Conservation (phyloP, 768 basidiomycete genomes). For the Cystofilobasidium macerans region DNA sequence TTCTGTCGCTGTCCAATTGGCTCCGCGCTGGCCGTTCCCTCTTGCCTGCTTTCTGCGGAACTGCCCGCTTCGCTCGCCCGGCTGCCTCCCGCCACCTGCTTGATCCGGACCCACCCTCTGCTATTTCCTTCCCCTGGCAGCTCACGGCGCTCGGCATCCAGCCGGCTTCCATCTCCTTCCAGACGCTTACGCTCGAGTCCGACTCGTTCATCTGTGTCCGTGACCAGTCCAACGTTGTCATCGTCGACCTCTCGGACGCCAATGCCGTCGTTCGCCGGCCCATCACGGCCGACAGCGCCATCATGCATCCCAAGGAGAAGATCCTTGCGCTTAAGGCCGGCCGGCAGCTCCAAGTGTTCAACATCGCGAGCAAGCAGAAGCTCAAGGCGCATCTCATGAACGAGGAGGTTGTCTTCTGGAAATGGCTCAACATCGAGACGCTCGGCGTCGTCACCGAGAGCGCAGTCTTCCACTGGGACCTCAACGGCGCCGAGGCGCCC, state of each 20-base stretch:
- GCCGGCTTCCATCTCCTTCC: slow-evolving; percentile 93
- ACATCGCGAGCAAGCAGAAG: slow-evolving; percentile 94
- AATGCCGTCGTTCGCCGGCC: slow-evolving; percentile 83
- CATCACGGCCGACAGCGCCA: slow-evolving; percentile 96
- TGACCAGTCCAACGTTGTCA: slow-evolving; percentile 95
- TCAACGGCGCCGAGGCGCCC: slow-evolving; percentile 37
- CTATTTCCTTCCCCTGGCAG: slow-evolving; percentile 50
- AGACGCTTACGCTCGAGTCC: slow-evolving; percentile 90
- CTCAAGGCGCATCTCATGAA: slow-evolving; percentile 88
- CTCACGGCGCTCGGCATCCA: slow-evolving; percentile 92
- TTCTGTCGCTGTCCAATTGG: too few species aligned
- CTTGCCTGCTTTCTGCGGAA: too few species aligned
- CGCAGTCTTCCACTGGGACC: slow-evolving; percentile 82
- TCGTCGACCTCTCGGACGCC: slow-evolving; percentile 92
- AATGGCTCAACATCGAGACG: slow-evolving; percentile 84
- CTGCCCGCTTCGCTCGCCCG: too few species aligned
- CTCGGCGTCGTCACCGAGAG: slow-evolving; percentile 93
- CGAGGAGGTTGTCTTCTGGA: slow-evolving; percentile 97
- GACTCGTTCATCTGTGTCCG: slow-evolving; percentile 92
- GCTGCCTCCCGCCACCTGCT: neutral
- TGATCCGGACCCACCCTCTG: neutral
- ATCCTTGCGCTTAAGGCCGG: slow-evolving; percentile 88
- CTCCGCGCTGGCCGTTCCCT: too few species aligned
- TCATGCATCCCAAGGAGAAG: slow-evolving; percentile 96
- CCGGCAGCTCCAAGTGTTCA: slow-evolving; percentile 93